These are phyloP conservation scores for Dryas drummondii DNA, from an alignment of 306 rosid genomes.

Conservation along the genomic window DNA sequence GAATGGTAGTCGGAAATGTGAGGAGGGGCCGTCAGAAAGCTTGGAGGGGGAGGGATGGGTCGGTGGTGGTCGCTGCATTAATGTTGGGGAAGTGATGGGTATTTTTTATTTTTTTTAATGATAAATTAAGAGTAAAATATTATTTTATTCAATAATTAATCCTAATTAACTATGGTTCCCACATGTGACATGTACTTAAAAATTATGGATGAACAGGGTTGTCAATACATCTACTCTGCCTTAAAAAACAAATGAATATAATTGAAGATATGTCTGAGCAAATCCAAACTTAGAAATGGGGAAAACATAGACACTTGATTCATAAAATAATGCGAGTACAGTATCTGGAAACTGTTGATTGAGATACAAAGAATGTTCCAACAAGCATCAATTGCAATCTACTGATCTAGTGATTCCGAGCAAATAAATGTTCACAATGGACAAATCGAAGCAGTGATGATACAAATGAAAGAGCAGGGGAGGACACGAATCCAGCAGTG, in stretches of 20 bases:
- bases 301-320: neutral
- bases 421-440: neutral
- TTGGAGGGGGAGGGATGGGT: too few relatives aligned
- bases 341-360: neutral
- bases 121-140: too few relatives aligned
- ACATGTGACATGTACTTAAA: neutral
- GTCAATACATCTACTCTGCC: neutral
- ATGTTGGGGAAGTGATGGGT: too few relatives aligned
- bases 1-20: too few relatives aligned
- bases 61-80: too few relatives aligned
- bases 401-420: neutral
- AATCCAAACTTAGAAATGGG: neutral
- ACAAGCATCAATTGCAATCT: slow-evolving; percentile 3
- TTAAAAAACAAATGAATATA: neutral
- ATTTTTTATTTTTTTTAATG: too few relatives aligned
- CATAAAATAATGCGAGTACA: neutral
- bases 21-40: too few relatives aligned
- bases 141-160: too few relatives aligned
- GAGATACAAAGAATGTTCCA: neutral
- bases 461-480: neutral
- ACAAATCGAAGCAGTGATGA: neutral
- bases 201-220: neutral
- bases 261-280: neutral
- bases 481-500: neutral
- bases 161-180: too few relatives aligned